Base-by-base conservation (phyloP, 2,329 filamentous ascomycete genomes). In the Ceratocystiopsis sp. region DNA sequence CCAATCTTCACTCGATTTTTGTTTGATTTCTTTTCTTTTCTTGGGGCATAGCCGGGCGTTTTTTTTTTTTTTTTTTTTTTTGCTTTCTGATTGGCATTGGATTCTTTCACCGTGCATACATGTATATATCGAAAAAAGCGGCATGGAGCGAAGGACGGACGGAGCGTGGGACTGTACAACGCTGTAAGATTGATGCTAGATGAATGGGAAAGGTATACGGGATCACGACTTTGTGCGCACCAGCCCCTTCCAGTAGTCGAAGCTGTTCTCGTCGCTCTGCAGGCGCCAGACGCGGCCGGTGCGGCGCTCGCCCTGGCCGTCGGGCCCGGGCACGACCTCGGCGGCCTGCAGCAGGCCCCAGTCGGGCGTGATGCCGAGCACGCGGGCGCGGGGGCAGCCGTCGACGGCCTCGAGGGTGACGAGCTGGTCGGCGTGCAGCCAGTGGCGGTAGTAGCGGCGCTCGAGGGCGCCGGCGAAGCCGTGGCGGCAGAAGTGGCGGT, bases 221-320 rank as follows among this genome's bases (percentile, higher is more conserved):
- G n/a, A n/a, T 21, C 21, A 86, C 2, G 78, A 60, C 67, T 93
- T 96, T 54, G 80, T 73, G 65, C 76, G 84, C 17, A 98, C 65
- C 53, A 98, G 56, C 0, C 91, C 91, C 56, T 75, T 84, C 64
- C 94, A 93, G 59, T 94, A 98, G 61, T 98, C 91, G 65, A 98
- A 98, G 59, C 87, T 95, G 56, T 98, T 98, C 57, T 87, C 85
- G 59, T 98, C 91, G 59, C 86, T 95, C 66, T 95, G 87, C 61
- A 98, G 61, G 52, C 80, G 75, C 73, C 82, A 89, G 41, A 80
- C 66, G 60, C 73, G 82, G 0, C 89, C 87, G 0, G 84, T 94
- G 2, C 69, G 65, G 42, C 78, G 67, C 49, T 85, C 84, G 3
- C 25, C 41, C n/a, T n/a, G 7, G 37, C 37, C 4, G n/a, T n/a